A percentile compares a stretch with the other conserved stretches of the same genome.
phyloP scores from a whole-genome alignment of 257 asterid genomes.

The Primulina eburnea region DNA sequence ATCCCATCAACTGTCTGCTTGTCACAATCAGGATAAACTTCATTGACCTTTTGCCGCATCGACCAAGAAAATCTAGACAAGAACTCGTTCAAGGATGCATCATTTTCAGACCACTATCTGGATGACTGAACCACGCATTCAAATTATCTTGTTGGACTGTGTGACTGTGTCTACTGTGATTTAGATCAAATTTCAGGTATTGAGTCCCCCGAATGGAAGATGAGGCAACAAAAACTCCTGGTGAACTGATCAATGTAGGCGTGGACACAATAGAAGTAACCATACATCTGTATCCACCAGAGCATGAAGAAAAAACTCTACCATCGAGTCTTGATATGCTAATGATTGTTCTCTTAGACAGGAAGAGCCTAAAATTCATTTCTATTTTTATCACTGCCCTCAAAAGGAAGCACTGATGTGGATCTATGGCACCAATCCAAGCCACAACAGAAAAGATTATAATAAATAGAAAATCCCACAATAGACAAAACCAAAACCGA shows the following conservation, averaged over 20 bases:
- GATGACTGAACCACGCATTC: constrained; percentile 23
- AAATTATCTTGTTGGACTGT: constrained; percentile 28
- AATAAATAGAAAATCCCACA: constrained; percentile 10
- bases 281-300: constrained; percentile 27
- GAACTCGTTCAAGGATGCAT: constrained; percentile 62
- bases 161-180: constrained; percentile 35
- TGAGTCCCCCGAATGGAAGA: constrained; percentile 8
- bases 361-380: constrained; percentile 52
- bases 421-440: constrained; percentile 4
- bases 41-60: constrained; percentile 69
- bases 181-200: constrained; percentile 11
- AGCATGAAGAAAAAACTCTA: constrained; percentile 28
- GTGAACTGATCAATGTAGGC: constrained; percentile 16
- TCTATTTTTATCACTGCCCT: constrained; percentile 8
- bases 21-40: constrained; percentile 59
- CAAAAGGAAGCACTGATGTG: neutral
- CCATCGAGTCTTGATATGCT: constrained; percentile 36
- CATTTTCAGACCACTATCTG: constrained; percentile 43
- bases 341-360: constrained; percentile 33
- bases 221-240: constrained; percentile 8
- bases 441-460: neutral
- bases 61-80: constrained; percentile 83
- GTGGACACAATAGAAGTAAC: constrained; percentile 24
- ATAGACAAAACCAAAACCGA: constrained; percentile 2
- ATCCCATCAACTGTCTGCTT: constrained; percentile 65